Evolutionary conservation across 176 grass and related monocot species (phyloP).

Genomic region (Carex scoparia): DNA sequence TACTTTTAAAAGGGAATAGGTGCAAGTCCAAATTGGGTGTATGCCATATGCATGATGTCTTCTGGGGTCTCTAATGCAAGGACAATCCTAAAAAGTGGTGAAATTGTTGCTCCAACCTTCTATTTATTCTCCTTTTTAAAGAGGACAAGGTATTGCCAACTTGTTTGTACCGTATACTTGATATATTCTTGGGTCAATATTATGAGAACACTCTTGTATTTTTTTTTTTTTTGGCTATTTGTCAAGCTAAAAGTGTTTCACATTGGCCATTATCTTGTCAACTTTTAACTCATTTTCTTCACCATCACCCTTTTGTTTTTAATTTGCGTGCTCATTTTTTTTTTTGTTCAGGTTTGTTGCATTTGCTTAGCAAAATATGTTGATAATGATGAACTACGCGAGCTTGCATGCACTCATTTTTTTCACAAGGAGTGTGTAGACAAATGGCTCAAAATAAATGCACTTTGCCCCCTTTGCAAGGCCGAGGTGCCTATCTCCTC

Average conservation of each 20-base stretch:
- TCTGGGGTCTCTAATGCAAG: neutral
- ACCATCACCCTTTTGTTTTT: neutral
- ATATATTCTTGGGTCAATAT: neutral
- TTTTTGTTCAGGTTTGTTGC: conserved; percentile 65
- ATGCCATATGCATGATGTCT: neutral
- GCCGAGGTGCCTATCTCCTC: conserved; percentile 42
- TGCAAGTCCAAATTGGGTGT: neutral
- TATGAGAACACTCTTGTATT: neutral
- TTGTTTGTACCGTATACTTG: neutral
- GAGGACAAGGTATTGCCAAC: neutral
- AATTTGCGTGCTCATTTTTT: neutral
- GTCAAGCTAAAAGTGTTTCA: neutral
- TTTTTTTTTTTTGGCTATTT: neutral
- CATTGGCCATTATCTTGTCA: neutral
- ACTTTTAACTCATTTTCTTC: neutral
- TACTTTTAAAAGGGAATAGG: neutral
- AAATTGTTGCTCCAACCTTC: neutral
- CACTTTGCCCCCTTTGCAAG: conserved; percentile 88
- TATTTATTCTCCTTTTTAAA: neutral
- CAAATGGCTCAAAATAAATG: conserved; percentile 95
- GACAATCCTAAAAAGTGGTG: neutral
- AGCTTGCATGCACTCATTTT: conserved; percentile 72
- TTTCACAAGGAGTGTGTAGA: conserved; percentile 95
- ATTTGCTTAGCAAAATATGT: conserved; percentile 82
- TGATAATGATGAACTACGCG: conserved; percentile 71